Percentiles rank a stretch among this genome's conserved stretches.
Evolutionary conservation across 2,329 filamentous ascomycete species (phyloP).

Genomic region (Microsporum canis): DNA sequence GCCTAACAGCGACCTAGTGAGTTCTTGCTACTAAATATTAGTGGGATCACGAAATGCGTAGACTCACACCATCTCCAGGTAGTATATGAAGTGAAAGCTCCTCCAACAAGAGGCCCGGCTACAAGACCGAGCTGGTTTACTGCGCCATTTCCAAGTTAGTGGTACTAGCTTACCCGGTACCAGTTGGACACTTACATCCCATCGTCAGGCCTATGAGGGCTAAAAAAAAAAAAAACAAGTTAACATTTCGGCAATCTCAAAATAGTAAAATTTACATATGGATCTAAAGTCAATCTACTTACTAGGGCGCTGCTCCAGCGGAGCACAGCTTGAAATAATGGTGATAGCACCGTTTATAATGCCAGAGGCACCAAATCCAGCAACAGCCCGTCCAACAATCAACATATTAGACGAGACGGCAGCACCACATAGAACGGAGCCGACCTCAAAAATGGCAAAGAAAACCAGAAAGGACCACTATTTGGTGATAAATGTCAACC

Average conservation of each 20-base stretch:
- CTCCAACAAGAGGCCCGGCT: conserved; percentile 33
- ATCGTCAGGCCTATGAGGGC: background rate
- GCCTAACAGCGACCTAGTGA: conserved; percentile 9
- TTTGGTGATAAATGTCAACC: conserved; percentile 11
- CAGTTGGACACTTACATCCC: background rate
- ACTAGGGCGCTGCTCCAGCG: background rate
- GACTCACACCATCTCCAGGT: conserved; percentile 33
- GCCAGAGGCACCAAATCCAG: conserved; percentile 19
- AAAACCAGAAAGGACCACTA: conserved; percentile 24
- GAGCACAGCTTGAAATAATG: conserved; percentile 10
- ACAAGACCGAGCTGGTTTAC: conserved; percentile 26
- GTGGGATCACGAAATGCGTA: background rate
- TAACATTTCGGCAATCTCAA: background rate
- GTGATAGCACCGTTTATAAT: conserved; percentile 17
- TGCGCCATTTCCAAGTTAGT: conserved; percentile 13
- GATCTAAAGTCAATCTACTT: background rate
- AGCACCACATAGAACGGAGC: conserved; percentile 18
- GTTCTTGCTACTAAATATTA: background rate
- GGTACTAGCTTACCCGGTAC: background rate
- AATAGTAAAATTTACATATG: background rate
- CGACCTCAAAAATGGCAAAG: conserved; percentile 25
- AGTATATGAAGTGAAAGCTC: conserved; percentile 29
- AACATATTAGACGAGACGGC: conserved; percentile 21
- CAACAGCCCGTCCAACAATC: conserved; percentile 20
- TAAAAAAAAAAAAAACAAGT: background rate